A percentile compares a stretch with the other conserved stretches of the same genome.
Evolutionary conservation across 2,329 filamentous ascomycete species (phyloP).

Genomic region (Fulvia fulva): DNA sequence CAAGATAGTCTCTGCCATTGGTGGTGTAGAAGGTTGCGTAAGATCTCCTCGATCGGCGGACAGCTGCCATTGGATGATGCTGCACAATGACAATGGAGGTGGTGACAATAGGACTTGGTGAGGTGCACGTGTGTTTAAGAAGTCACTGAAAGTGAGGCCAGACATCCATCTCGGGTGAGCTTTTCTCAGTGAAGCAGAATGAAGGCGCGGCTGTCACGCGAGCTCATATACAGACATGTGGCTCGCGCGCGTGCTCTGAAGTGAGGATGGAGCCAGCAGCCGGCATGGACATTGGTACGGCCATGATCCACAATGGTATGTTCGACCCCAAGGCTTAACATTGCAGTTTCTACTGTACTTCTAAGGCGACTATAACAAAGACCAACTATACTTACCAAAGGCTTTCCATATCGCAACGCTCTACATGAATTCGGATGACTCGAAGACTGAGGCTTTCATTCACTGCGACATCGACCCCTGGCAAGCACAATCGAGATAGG

Average conservation of each 20-base stretch:
- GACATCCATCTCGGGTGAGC: neutral
- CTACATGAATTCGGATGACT: no score
- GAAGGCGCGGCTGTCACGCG: neutral
- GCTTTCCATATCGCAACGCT: no score
- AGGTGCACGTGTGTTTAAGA: neutral
- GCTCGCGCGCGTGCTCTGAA: neutral
- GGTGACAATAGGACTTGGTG: neutral
- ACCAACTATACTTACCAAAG: no score
- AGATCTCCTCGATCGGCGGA: constrained; percentile 16
- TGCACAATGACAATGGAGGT: neutral
- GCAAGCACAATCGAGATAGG: no score
- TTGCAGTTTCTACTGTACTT: no score
- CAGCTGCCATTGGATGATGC: neutral
- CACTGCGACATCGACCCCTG: no score
- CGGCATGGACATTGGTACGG: neutral
- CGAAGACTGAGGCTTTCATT: no score
- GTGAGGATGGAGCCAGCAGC: no score
- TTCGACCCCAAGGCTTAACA: no score
- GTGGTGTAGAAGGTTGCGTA: constrained; percentile 14
- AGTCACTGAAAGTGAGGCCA: neutral
- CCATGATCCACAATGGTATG: no score
- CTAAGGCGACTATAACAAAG: no score
- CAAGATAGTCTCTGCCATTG: constrained; percentile 26
- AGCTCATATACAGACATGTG: neutral
- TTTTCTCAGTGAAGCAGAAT: neutral